Evolutionary conservation across 176 grass and related monocot genomes (phyloP).

Genomic region (Musa itinerans): DNA sequence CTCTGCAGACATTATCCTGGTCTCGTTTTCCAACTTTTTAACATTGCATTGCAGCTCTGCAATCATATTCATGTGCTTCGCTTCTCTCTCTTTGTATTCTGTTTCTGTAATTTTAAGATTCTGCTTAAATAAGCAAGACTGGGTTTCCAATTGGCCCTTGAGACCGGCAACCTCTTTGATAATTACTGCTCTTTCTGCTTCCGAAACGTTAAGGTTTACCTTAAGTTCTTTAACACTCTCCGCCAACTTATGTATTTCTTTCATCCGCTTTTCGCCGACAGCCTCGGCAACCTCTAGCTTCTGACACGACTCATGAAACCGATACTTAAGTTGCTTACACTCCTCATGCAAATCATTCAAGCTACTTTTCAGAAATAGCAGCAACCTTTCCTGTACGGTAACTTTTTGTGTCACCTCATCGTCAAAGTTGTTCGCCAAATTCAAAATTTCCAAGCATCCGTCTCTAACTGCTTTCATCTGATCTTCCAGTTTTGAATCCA

Average conservation of each 20-base stretch:
- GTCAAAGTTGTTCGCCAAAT: conserved; percentile 40
- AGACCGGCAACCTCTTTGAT: conserved; percentile 46
- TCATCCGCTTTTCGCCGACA: conserved; percentile 31
- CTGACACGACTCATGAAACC: conserved; percentile 32
- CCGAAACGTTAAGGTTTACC: conserved; percentile 28
- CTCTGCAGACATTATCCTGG: conserved; percentile 27
- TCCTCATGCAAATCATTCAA: conserved; percentile 21
- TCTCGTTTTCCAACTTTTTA: conserved; percentile 36
- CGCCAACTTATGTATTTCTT: conserved; percentile 31
- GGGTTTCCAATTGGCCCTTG: conserved; percentile 40
- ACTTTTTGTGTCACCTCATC: conserved; percentile 42
- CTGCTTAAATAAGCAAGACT: conserved; percentile 52
- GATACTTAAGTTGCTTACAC: conserved; percentile 37
- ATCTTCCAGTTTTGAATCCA: conserved; percentile 36
- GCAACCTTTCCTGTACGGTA: conserved; percentile 28
- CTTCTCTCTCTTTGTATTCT: conserved; percentile 64
- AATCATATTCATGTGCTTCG: conserved; percentile 22
- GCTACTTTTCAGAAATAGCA: conserved; percentile 24
- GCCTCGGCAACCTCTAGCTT: conserved; percentile 32
- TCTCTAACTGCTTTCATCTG: conserved; percentile 42
- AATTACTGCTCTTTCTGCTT: conserved; percentile 30
- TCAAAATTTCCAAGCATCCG: conserved; percentile 28
- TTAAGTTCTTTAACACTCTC: conserved; percentile 19
- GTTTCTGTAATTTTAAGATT: conserved; percentile 52
- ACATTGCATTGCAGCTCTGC: conserved; percentile 33